Evolutionary conservation across 2,329 filamentous ascomycete species (phyloP).

Genomic region (Fusarium coicis): DNA sequence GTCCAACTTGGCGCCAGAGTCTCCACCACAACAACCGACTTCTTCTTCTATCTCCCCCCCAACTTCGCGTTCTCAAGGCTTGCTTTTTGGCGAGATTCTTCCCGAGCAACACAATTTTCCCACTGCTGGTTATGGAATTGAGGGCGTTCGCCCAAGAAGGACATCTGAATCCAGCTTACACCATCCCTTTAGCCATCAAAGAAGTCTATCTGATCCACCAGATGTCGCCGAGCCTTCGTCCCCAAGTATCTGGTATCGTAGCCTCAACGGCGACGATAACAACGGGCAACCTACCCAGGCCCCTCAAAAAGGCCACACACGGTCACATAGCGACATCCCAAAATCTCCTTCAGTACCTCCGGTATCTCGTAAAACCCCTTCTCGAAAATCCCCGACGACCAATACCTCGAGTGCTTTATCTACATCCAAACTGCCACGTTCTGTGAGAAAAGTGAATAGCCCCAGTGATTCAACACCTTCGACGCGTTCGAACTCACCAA

Average conservation of each 20-base stretch:
- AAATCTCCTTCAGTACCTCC: constrained; percentile 48
- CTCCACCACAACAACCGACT: constrained; percentile 49
- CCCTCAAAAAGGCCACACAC: constrained; percentile 52
- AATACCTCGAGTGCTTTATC: constrained; percentile 43
- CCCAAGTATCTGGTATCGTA: constrained; percentile 73
- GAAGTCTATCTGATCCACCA: constrained; percentile 65
- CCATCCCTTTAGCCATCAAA: constrained; percentile 60
- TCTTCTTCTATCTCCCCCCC: constrained; percentile 46
- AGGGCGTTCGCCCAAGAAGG: constrained; percentile 63
- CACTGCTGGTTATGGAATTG: constrained; percentile 70
- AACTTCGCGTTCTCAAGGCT: constrained; percentile 57
- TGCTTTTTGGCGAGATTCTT: constrained; percentile 80
- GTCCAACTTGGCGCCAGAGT: constrained; percentile 48
- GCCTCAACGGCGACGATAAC: constrained; percentile 44
- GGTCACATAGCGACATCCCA: constrained; percentile 71
- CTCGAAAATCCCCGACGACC: constrained; percentile 38
- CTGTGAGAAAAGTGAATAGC: constrained; percentile 57
- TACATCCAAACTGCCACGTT: constrained; percentile 59
- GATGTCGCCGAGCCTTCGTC: constrained; percentile 69
- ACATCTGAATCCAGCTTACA: constrained; percentile 78
- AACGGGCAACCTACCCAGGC: constrained; percentile 35
- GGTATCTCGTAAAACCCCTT: constrained; percentile 48
- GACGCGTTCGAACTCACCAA: constrained; percentile 67
- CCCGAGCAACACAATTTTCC: constrained; percentile 65
- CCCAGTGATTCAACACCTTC: constrained; percentile 60